These are phyloP conservation scores for Trypanosoma cruzi DNA, from an alignment of 208 protist species.

Conservation along the genomic window DNA sequence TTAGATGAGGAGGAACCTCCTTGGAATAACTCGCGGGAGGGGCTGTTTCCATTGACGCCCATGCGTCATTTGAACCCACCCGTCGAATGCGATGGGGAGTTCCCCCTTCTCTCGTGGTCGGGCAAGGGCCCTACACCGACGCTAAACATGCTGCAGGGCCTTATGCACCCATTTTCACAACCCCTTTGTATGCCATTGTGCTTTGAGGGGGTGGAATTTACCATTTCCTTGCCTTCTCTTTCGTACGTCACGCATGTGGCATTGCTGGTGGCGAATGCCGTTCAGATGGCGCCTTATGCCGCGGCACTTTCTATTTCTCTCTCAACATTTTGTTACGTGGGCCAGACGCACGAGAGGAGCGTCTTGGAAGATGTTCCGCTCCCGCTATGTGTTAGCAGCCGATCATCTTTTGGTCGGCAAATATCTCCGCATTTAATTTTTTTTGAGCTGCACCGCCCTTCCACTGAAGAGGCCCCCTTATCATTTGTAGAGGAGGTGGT, in stretches of 20 bases:
- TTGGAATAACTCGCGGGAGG: background rate
- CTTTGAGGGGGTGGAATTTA: conserved; percentile 22
- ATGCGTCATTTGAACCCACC: conserved; percentile 7
- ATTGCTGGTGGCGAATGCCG: conserved; percentile 17
- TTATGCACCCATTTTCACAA: conserved; percentile 26
- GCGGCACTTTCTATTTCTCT: conserved; percentile 23
- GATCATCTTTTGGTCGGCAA: background rate
- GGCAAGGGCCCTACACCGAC: conserved; percentile 1
- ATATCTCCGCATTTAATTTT: conserved; percentile 18
- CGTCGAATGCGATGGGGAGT: background rate
- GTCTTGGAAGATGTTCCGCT: conserved; percentile 28
- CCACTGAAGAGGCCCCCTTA: background rate
- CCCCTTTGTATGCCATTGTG: conserved; percentile 19
- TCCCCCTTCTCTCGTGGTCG: background rate
- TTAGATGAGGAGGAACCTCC: background rate
- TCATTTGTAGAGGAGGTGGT: background rate
- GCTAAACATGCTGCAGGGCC: conserved; percentile 18
- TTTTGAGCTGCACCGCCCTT: conserved; percentile 9
- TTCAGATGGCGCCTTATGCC: conserved; percentile 22
- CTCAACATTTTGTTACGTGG: conserved; percentile 20
- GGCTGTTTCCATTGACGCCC: conserved; percentile 24
- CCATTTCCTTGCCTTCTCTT: conserved; percentile 26
- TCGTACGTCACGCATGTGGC: conserved; percentile 34
- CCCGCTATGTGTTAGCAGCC: conserved; percentile 19
- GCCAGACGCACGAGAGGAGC: conserved; percentile 23